These are phyloP conservation scores for Eleusine indica DNA, from an alignment of 176 grass and related monocot species.

Conservation along the genomic window DNA sequence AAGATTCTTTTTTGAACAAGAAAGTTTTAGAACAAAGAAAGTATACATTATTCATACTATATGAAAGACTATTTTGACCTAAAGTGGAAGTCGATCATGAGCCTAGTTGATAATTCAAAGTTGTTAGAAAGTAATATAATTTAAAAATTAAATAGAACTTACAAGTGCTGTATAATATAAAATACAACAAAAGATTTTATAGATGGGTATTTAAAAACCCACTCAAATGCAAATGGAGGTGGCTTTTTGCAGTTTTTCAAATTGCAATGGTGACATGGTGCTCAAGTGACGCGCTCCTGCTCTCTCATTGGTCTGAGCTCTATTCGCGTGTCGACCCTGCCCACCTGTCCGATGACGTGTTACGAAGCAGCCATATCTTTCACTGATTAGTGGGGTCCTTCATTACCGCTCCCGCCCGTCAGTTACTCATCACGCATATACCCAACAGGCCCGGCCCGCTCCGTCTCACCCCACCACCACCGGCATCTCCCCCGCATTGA, in stretches of 20 bases:
- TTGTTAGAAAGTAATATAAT: too few relatives aligned
- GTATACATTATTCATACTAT: too few relatives aligned
- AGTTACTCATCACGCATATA: background rate
- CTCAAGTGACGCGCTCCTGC: constrained; percentile 26
- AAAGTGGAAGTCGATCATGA: too few relatives aligned
- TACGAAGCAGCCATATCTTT: background rate
- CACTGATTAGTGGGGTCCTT: background rate
- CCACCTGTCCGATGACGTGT: background rate
- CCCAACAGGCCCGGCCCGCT: background rate
- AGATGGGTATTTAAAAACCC: too few relatives aligned
- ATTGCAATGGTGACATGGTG: constrained; percentile 21
- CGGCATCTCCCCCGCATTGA: background rate
- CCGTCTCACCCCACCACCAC: background rate
- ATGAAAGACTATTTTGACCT: too few relatives aligned
- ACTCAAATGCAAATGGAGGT: too few relatives aligned
- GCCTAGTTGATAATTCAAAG: too few relatives aligned
- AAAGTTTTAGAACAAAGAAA: too few relatives aligned
- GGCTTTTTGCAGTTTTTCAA: background rate
- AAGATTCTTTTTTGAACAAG: too few relatives aligned
- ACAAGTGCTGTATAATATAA: too few relatives aligned
- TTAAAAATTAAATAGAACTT: too few relatives aligned
- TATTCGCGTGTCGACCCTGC: background rate
- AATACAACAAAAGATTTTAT: too few relatives aligned
- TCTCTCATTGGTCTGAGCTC: constrained; percentile 39
- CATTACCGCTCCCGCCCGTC: background rate